Evolutionary conservation across 176 grass and related monocot species (phyloP).

Genomic region (Hyparrhenia diplandra): DNA sequence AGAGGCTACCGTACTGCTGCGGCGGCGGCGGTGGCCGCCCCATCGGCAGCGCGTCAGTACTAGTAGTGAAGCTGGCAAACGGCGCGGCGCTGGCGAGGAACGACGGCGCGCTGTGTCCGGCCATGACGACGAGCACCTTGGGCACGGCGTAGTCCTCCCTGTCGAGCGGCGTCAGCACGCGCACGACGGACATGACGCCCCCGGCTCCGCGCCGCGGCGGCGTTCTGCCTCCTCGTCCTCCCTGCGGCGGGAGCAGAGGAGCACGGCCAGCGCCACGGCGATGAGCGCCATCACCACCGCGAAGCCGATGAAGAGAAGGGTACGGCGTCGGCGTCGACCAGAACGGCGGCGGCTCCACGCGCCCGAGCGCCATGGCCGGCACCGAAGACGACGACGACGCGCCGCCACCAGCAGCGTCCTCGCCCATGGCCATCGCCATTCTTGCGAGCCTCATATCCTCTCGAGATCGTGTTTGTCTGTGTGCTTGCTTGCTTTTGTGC

Average conservation of each 20-base stretch:
- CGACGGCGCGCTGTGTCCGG: conserved; percentile 42
- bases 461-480: not conserved
- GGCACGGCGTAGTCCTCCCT: conserved; percentile 32
- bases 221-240: not conserved
- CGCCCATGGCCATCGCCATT: conserved; percentile 17
- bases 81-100: conserved; percentile 57
- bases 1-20: not conserved
- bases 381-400: conserved; percentile 5
- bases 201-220: not conserved
- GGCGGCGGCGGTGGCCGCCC: not conserved
- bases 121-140: conserved; percentile 66
- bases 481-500: not conserved
- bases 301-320: conserved; percentile 61
- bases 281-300: conserved; percentile 48
- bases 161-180: conserved; percentile 37
- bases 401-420: not conserved
- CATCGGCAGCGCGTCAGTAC: not conserved
- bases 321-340: conserved; percentile 64
- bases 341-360: conserved; percentile 33
- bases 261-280: conserved; percentile 48
- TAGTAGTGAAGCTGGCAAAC: not conserved
- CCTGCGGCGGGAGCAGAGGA: conserved; percentile 49
- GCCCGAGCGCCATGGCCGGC: not conserved
- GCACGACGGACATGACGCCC: conserved; percentile 15
- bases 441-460: not conserved